Percentiles rank a stretch among this genome's conserved stretches.
These are phyloP conservation scores for Aphanocladium album DNA, from an alignment of 2,329 filamentous ascomycete genomes.

Conservation along the genomic window DNA sequence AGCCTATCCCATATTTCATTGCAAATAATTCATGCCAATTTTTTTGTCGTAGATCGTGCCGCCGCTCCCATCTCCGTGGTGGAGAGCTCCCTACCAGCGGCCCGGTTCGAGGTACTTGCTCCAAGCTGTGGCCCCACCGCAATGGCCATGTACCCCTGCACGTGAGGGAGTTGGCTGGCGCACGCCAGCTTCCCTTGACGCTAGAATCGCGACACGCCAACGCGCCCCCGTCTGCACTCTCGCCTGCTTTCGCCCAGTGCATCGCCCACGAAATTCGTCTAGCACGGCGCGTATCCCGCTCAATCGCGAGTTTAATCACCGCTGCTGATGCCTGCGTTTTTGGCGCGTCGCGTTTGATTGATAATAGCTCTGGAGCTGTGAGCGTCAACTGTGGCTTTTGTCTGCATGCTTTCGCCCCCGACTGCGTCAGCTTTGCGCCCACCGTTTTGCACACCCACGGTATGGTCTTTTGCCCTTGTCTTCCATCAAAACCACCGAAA, in stretches of 20 bases:
- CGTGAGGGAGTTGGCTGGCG: slow-evolving; percentile 5
- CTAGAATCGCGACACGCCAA: slow-evolving; percentile 13
- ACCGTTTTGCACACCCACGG: neutral
- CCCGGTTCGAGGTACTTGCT: slow-evolving; percentile 2
- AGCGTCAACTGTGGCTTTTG: neutral
- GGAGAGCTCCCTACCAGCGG: neutral
- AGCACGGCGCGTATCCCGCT: neutral
- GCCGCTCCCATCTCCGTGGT: neutral
- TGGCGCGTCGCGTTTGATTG: neutral
- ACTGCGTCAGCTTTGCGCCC: slow-evolving; percentile 7
- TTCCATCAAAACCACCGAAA: neutral
- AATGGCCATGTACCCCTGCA: slow-evolving; percentile 6
- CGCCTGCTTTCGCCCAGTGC: neutral
- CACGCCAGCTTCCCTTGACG: slow-evolving; percentile 11
- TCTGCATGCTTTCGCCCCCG: neutral
- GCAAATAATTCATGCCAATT: neutral
- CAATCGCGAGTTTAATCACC: neutral
- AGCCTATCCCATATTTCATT: neutral
- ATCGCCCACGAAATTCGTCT: neutral
- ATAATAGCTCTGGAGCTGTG: neutral
- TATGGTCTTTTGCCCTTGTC: neutral
- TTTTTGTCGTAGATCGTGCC: neutral
- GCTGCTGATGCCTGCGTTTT: slow-evolving; percentile 3
- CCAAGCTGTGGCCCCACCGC: neutral
- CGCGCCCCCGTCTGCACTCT: slow-evolving; percentile 9